Base-by-base conservation (phyloP, 2,329 filamentous ascomycete species). In the Diaporthe ampelina region DNA sequence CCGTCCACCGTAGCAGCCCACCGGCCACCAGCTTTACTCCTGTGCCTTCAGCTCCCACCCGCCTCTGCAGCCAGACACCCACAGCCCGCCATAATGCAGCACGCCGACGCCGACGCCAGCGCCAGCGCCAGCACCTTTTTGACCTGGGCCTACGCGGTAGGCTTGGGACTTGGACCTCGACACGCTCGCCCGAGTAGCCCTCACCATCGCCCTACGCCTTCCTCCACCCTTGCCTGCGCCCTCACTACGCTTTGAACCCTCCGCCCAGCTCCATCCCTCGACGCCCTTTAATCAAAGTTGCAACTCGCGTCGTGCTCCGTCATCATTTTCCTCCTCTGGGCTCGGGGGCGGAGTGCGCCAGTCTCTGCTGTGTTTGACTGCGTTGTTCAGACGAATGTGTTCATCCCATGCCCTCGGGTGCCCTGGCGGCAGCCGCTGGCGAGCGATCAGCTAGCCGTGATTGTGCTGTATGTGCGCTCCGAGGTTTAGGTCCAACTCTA, bases 221-320 rank as follows among this genome's bases (percentile, higher is more conserved):
- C 69, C 26, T 8, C 26, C 45, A 72, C 69, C 69, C 69, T 72
- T 72, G 69, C 69, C 45, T 63, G 57, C 69, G 69, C 69, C 57
- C 57, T 72, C 69, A 52, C 57, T 54, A 48, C 69, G 69, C 69
- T 63, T 63, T 72, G 69, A 72, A 72, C 69, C 45, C 63, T 52
- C 63, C 37, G 63, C 63, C 45, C 69, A 61, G n/a, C 32, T 54
- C n/a, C 57, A 72, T 72, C 69, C 69, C 69, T 72, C 48, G 69
- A 72, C 57, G 69, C 69, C 69, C 69, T 72, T 71, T 54, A 63
- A 63, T 72, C 57, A 63, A 61, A 63, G 45, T 15, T 72, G 69
- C 69, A 52, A 54, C 69, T 63, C 57, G 69, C 69, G 32, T 54
- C 57, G 56, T 72, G 35, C 43, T 72, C 57, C 57, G 45, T 72